Percentiles rank a stretch among this genome's conserved stretches.
These are phyloP conservation scores for Ormosia semicastrata DNA, from an alignment of 306 rosid species.

Conservation along the genomic window DNA sequence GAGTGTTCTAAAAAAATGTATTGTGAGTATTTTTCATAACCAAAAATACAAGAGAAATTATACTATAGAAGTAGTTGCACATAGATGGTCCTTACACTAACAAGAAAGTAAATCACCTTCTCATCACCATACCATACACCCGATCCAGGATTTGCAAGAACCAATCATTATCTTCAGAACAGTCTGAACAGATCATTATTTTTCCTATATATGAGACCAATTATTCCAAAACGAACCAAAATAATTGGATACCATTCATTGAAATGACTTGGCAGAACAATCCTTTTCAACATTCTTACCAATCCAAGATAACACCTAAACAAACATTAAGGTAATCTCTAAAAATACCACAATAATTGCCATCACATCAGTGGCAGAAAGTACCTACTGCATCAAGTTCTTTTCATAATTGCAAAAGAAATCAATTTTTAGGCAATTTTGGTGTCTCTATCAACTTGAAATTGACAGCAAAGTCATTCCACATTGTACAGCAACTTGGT, in stretches of 20 bases:
- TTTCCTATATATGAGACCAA: not conserved
- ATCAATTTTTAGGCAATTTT: not conserved
- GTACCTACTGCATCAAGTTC: not conserved
- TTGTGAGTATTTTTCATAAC: too few relatives aligned
- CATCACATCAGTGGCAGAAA: constrained; percentile 32
- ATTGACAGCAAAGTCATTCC: constrained; percentile 43
- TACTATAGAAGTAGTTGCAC: too few relatives aligned
- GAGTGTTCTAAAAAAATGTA: too few relatives aligned
- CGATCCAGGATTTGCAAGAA: too few relatives aligned
- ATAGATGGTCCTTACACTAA: too few relatives aligned
- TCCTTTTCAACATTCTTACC: not conserved
- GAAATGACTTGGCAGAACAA: not conserved
- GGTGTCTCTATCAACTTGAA: constrained; percentile 62
- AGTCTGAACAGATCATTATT: not conserved
- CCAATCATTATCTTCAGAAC: too few relatives aligned
- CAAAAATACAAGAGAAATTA: too few relatives aligned
- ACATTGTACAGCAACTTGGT: constrained; percentile 24
- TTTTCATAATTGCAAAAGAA: not conserved
- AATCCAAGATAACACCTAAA: not conserved
- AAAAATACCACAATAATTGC: constrained; percentile 1
- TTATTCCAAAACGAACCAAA: not conserved
- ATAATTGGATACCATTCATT: not conserved
- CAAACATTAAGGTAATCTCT: not conserved
- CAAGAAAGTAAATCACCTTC: too few relatives aligned
- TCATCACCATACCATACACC: too few relatives aligned